phyloP scores from a whole-genome alignment of 2,329 filamentous ascomycete species.

The Didymella glomerata region DNA sequence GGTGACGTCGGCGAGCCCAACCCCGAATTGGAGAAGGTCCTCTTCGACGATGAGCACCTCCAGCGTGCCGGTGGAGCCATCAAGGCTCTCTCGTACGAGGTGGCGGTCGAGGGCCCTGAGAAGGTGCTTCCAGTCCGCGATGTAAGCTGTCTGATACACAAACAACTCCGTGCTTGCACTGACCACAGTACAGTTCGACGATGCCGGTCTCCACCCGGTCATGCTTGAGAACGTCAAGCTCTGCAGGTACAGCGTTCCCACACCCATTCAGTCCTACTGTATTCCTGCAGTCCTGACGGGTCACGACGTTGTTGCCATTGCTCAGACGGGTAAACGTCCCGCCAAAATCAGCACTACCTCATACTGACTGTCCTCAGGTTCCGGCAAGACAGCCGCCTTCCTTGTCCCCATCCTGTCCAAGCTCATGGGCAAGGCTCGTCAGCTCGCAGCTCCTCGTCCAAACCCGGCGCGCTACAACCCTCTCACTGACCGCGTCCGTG shows the following conservation, averaged over 20 bases:
- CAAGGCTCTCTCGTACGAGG: slow-evolving; percentile 65
- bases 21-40: slow-evolving; percentile 73
- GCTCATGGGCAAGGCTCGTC: slow-evolving; percentile 95
- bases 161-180: not conserved
- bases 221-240: slow-evolving; percentile 81
- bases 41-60: slow-evolving; percentile 70
- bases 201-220: slow-evolving; percentile 84
- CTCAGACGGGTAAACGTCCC: slow-evolving; percentile 80
- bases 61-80: slow-evolving; percentile 69
- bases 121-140: slow-evolving; percentile 58
- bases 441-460: slow-evolving; percentile 80
- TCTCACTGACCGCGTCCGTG: slow-evolving; percentile 64
- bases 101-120: slow-evolving; percentile 59
- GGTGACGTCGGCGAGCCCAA: slow-evolving; percentile 83
- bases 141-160: slow-evolving; percentile 52
- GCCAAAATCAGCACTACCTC: not conserved
- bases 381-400: slow-evolving; percentile 95
- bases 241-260: slow-evolving; percentile 75
- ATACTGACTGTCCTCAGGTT: slow-evolving; percentile 66
- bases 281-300: slow-evolving; percentile 80
- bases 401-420: slow-evolving; percentile 87
- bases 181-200: slow-evolving; percentile 64
- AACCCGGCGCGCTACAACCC: slow-evolving; percentile 66
- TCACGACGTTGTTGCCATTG: slow-evolving; percentile 85
- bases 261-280: slow-evolving; percentile 86